Evolutionary conservation across 2,329 filamentous ascomycete species (phyloP).

Genomic region (Venturia oleaginea): DNA sequence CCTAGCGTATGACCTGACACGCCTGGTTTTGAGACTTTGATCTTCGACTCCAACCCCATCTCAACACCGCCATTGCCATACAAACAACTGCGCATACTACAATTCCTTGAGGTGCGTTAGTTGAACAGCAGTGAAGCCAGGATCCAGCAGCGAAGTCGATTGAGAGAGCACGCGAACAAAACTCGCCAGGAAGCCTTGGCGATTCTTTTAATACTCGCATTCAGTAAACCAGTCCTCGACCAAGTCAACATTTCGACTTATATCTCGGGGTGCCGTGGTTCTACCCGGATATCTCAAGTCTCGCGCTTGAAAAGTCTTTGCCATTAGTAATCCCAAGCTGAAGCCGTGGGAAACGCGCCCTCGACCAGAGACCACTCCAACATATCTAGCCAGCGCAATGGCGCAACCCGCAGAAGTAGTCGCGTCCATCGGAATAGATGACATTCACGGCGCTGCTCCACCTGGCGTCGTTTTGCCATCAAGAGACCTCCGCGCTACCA

Average conservation of each 20-base stretch:
- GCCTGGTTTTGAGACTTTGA: not conserved
- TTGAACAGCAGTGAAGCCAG: not conserved
- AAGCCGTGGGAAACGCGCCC: not conserved
- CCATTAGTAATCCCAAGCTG: not conserved
- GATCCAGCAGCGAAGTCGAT: not conserved
- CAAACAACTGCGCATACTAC: not conserved
- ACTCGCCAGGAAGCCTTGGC: not conserved
- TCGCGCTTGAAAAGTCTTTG: not conserved
- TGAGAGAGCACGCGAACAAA: not conserved
- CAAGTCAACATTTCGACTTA: not conserved
- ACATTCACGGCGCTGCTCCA: conserved; percentile 65
- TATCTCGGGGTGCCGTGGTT: not conserved
- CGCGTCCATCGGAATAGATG: not conserved
- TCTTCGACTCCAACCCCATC: not conserved
- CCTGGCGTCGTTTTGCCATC: conserved; percentile 78
- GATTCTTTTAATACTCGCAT: not conserved
- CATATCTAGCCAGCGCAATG: not conserved
- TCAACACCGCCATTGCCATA: not conserved
- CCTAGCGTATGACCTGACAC: not conserved
- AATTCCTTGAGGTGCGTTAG: not conserved
- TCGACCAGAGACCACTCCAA: not conserved
- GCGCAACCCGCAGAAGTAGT: not conserved
- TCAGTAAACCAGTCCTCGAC: not conserved
- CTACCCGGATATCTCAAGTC: not conserved
- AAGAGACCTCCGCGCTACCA: conserved; percentile 69